A percentile compares a stretch with the other conserved stretches of the same genome.
phyloP scores from a whole-genome alignment of 2,329 filamentous ascomycete species.

The Fusarium chuoi region DNA sequence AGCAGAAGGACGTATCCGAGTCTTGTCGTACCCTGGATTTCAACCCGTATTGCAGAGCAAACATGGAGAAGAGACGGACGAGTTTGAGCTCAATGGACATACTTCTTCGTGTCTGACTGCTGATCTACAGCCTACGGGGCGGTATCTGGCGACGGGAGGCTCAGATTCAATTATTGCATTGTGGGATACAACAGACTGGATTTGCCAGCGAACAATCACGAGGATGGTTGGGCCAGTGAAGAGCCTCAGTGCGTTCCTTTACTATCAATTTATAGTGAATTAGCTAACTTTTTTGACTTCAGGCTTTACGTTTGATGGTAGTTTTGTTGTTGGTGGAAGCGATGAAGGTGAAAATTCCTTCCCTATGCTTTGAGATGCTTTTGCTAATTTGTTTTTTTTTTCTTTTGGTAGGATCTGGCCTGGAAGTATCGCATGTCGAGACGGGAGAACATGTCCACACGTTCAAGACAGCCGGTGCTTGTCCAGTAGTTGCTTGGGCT shows the following conservation, averaged over 20 bases:
- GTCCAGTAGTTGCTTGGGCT: constrained; percentile 78
- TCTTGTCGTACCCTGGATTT: constrained; percentile 74
- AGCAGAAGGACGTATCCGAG: constrained; percentile 75
- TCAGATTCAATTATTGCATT: constrained; percentile 79
- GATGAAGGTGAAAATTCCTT: constrained; percentile 67
- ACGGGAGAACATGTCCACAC: constrained; percentile 78
- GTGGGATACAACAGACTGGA: constrained; percentile 83
- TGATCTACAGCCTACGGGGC: constrained; percentile 75
- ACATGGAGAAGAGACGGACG: constrained; percentile 56
- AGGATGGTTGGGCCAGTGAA: constrained; percentile 76
- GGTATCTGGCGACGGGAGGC: constrained; percentile 78
- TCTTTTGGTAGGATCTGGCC: constrained; percentile 59
- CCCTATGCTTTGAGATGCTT: background rate
- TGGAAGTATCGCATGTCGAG: constrained; percentile 78
- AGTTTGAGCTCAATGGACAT: constrained; percentile 76
- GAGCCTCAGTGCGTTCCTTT: constrained; percentile 68
- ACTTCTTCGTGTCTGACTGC: constrained; percentile 76
- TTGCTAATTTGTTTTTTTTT: constrained; percentile 3
- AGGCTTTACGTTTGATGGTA: constrained; percentile 83
- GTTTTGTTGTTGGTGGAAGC: constrained; percentile 77
- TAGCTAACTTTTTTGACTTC: constrained; percentile 20
- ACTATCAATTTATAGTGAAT: background rate
- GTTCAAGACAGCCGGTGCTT: constrained; percentile 73
- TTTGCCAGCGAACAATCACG: constrained; percentile 76
- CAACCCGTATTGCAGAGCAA: constrained; percentile 63